phyloP scores from a whole-genome alignment of 306 rosid genomes.

The Casuarina glauca region DNA sequence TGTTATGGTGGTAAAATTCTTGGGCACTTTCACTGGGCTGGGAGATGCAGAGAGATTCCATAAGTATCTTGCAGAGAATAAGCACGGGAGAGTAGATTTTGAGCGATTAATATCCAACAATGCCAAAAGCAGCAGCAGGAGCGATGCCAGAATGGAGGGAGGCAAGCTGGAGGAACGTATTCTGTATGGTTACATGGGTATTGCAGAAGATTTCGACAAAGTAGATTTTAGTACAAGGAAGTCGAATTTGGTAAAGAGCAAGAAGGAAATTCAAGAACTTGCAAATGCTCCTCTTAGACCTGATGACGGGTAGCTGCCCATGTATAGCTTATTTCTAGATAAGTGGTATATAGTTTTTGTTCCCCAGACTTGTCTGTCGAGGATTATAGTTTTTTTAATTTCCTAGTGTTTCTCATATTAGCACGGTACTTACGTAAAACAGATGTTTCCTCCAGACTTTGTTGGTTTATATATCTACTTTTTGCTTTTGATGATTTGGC shows the following conservation, averaged over 20 bases:
- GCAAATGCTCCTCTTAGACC: slow-evolving; percentile 79
- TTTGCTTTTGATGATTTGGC: slow-evolving; percentile 5
- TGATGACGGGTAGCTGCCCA: slow-evolving; percentile 35
- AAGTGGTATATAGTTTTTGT: neutral
- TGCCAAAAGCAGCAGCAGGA: slow-evolving; percentile 8
- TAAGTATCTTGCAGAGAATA: slow-evolving; percentile 31
- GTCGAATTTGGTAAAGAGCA: slow-evolving; percentile 66
- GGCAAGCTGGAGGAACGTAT: slow-evolving; percentile 48
- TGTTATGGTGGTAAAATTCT: slow-evolving; percentile 49
- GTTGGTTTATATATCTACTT: neutral
- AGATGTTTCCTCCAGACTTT: neutral
- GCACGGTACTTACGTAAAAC: neutral
- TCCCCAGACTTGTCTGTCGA: neutral
- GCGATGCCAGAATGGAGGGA: slow-evolving; percentile 28
- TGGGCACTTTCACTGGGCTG: slow-evolving; percentile 54
- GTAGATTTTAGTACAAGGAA: slow-evolving; percentile 67
- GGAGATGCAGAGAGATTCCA: slow-evolving; percentile 55
- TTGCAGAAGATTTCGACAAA: slow-evolving; percentile 77
- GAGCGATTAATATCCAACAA: slow-evolving; percentile 23
- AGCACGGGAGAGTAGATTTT: slow-evolving; percentile 45
- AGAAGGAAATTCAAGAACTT: slow-evolving; percentile 76
- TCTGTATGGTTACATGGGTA: slow-evolving; percentile 77
- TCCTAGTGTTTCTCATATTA: neutral
- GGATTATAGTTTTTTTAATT: neutral
- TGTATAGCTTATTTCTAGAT: neutral